A percentile compares a stretch with the other conserved stretches of the same genome.
Evolutionary conservation across 345 rosid genomes (phyloP).

Genomic region (Arabidopsis thaliana): TAIR10.1 NC_003070.9:22601501-22602000

Average conservation of each 20-base stretch:
- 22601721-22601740: constrained; percentile 60
- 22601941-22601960: background rate
- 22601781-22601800: constrained; percentile 45
- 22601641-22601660: constrained; percentile 90
- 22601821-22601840: constrained; percentile 69
- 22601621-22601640: constrained; percentile 74
- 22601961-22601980: too few species aligned
- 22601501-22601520: constrained; percentile 83
- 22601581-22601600: constrained; percentile 73
- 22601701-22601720: constrained; percentile 65
- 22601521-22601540: constrained; percentile 63
- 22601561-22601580: constrained; percentile 83
- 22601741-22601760: too few species aligned
- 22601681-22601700: constrained; percentile 76
- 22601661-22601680: constrained; percentile 88
- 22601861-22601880: constrained; percentile 70
- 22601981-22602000: background rate
- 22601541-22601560: constrained; percentile 67
- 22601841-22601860: constrained; percentile 74
- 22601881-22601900: constrained; percentile 62
- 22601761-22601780: background rate
- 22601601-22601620: constrained; percentile 81
- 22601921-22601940: constrained; percentile 37
- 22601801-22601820: constrained; percentile 64
- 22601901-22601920: constrained; percentile 70